phyloP scores from a whole-genome alignment of 371 early-diverging fungal genomes.

The Mortierella sp. region DNA sequence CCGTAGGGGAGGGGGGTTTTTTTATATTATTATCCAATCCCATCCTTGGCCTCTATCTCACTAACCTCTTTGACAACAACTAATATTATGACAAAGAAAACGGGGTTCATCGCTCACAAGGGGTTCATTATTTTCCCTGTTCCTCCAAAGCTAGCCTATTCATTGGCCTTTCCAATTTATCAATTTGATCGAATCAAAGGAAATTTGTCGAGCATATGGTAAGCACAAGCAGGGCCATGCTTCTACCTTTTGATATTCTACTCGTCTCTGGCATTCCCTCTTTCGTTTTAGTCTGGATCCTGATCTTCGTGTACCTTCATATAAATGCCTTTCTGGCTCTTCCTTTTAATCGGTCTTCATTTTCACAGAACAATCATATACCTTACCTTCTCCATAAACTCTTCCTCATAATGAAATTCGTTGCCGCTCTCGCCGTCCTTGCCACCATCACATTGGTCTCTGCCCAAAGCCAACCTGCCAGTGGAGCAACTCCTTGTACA shows the following conservation, averaged over 20 bases:
- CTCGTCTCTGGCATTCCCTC: not conserved
- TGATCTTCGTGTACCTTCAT: not conserved
- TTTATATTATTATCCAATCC: too few species aligned
- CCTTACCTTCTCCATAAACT: not conserved
- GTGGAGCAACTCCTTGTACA: too few species aligned
- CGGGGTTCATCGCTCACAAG: not conserved
- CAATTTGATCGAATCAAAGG: not conserved
- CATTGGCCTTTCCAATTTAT: not conserved
- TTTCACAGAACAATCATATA: not conserved
- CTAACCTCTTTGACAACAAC: not conserved
- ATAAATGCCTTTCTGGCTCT: not conserved
- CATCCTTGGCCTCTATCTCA: too few species aligned
- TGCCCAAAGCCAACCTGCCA: constrained; percentile 27
- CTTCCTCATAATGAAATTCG: not conserved
- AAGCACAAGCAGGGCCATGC: not conserved
- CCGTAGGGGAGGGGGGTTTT: too few species aligned
- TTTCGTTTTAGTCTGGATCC: constrained; percentile 8
- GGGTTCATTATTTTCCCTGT: constrained; percentile 5
- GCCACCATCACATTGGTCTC: constrained; percentile 13
- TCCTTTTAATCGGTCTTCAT: not conserved
- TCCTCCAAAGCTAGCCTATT: not conserved
- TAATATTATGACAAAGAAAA: constrained; percentile 3
- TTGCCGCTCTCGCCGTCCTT: constrained; percentile 8
- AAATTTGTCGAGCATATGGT: not conserved
- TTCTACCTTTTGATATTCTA: not conserved